phyloP scores from a whole-genome alignment of 257 asterid species.

The Pogostemon cablin region DNA sequence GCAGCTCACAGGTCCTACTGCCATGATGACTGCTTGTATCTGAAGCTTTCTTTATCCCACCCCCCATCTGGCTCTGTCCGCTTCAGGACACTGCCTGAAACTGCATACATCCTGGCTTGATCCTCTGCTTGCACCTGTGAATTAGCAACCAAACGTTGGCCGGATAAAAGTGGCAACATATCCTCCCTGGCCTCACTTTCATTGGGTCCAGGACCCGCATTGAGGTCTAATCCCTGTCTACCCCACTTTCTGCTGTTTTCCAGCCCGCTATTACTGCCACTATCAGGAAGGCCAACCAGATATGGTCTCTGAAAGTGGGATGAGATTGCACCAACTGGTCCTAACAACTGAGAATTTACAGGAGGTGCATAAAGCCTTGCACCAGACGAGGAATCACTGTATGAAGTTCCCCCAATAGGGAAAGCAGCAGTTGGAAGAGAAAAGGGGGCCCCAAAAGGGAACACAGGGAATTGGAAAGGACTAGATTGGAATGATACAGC shows the following conservation, averaged over 20 bases:
- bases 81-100: conserved; percentile 58
- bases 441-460: conserved; percentile 60
- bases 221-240: conserved; percentile 78
- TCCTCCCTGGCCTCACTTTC: conserved; percentile 72
- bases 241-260: conserved; percentile 73
- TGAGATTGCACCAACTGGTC: conserved; percentile 56
- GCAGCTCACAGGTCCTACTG: conserved; percentile 42
- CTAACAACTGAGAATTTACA: conserved; percentile 58
- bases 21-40: conserved; percentile 78
- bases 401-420: conserved; percentile 56
- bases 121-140: conserved; percentile 70
- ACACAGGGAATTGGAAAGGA: conserved; percentile 60
- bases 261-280: conserved; percentile 43
- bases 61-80: conserved; percentile 88
- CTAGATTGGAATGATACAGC: conserved; percentile 60
- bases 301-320: conserved; percentile 77
- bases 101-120: conserved; percentile 57
- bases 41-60: conserved; percentile 65
- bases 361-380: conserved; percentile 60
- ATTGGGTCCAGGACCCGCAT: conserved; percentile 73
- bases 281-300: conserved; percentile 55
- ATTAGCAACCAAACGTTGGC: conserved; percentile 62
- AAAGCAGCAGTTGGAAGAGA: conserved; percentile 65
- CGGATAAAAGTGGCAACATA: conserved; percentile 47
- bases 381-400: conserved; percentile 61